Evolutionary conservation across 2,329 filamentous ascomycete species (phyloP), one percentile per base, ranked within the genome.

Genomic region (Ceratocystis alfenasii): DNA sequence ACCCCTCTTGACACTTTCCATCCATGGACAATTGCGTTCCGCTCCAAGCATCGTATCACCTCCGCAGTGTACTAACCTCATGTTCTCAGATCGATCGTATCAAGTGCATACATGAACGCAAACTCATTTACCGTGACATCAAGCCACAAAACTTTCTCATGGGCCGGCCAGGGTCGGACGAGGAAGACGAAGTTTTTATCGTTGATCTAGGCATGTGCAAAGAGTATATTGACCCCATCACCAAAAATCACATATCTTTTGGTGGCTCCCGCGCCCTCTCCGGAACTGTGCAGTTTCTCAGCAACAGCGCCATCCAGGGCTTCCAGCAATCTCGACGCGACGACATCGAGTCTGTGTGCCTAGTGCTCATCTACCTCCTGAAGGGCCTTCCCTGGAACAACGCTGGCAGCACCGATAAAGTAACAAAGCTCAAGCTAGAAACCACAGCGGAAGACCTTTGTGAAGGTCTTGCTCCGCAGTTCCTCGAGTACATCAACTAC

Each of bases 131-230:
- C 73, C 84, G 90, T 67, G 90, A 96, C 73, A 78, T 96, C 41
- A 96, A 96, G 74, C 90, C 90, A 2, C 90, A 87, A 73, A 96
- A 96, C 71, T 95, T 91, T 71, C 79, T 96, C 5, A 77, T 96
- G 44, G 63, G 66, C 57, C 63, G 36, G 30, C 33, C 66, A n/a
- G 41, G 57, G 15, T 62, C 62, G 6, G 55, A 45, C 15, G 63
- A 62, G 17, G 61, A 45, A 30, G 25, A 64, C 44, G 41, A 65
- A n/a, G 57, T 67, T 25, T 65, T 57, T 44, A 50, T 67, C 4
- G 59, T 65, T n/a, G 66, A 67, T 44, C 60, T 67, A 15, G 66
- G 66, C 63, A 65, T 67, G 63, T 60, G 59, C 48, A 67, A 65
- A 20, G 59, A 65, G 46, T 67, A 62, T n/a, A 63, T 65, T 22